A percentile compares a stretch with the other conserved stretches of the same genome.
phyloP scores from a whole-genome alignment of 208 protist species.

The Trypanosoma scelopori region DNA sequence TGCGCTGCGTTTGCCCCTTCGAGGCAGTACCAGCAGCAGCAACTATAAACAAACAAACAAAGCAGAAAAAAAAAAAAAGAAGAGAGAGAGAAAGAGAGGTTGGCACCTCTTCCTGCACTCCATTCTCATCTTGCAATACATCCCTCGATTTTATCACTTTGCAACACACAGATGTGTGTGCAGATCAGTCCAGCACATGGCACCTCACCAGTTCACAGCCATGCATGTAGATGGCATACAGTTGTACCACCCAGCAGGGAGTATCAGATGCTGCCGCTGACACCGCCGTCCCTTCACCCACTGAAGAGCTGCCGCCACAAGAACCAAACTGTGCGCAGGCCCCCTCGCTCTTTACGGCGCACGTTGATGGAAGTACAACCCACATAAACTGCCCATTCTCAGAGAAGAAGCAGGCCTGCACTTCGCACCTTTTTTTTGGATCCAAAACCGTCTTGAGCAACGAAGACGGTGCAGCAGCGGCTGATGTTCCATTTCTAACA shows the following conservation, averaged over 20 bases:
- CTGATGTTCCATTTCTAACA: constrained; percentile 1
- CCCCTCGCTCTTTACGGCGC: neutral
- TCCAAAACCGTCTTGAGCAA: constrained; percentile 1
- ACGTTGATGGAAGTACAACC: constrained; percentile 19
- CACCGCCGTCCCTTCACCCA: neutral
- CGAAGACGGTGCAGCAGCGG: neutral
- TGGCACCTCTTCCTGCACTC: neutral
- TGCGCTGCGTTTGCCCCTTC: no score
- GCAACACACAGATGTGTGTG: neutral
- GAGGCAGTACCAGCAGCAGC: no score
- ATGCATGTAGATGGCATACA: constrained; percentile 20
- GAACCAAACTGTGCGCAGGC: neutral
- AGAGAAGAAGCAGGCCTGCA: constrained; percentile 27
- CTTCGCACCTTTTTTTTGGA: neutral
- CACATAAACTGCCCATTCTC: constrained; percentile 25
- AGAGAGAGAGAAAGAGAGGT: neutral
- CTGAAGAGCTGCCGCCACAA: neutral
- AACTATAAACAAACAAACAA: no score
- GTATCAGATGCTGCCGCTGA: neutral
- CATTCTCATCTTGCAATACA: no score
- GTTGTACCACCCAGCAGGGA: constrained; percentile 16
- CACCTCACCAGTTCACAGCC: constrained; percentile 19
- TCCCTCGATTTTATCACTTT: no score
- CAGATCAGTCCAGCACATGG: constrained; percentile 19
- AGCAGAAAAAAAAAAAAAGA: neutral